Percentiles rank a stretch among this genome's conserved stretches.
Evolutionary conservation across 768 basidiomycete genomes (phyloP).

Genomic region (Naematelia encephala): DNA sequence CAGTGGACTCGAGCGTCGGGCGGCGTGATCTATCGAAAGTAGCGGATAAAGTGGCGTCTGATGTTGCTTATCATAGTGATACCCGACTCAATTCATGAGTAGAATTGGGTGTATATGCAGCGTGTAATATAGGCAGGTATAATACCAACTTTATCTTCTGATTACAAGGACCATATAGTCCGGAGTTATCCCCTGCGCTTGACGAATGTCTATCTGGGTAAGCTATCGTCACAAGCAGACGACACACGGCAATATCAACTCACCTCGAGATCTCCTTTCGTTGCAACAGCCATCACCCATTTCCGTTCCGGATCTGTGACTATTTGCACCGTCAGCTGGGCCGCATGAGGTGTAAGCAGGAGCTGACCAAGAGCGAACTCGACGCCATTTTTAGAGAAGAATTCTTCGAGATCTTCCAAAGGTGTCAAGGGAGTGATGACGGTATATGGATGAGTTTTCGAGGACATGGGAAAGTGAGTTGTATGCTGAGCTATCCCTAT

Average conservation of each 20-base stretch:
- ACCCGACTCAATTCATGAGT: too few species aligned
- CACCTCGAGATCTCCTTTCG: slow-evolving; percentile 47
- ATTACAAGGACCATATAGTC: too few species aligned
- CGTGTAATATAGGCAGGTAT: too few species aligned
- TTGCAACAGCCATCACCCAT: slow-evolving; percentile 50
- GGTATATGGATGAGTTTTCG: slow-evolving; percentile 41
- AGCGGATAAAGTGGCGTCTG: background rate
- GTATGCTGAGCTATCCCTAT: slow-evolving; percentile 38
- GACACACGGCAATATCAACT: slow-evolving; percentile 11
- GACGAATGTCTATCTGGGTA: background rate
- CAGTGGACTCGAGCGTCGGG: slow-evolving; percentile 23
- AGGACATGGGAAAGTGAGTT: slow-evolving; percentile 44
- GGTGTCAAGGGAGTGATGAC: slow-evolving; percentile 77
- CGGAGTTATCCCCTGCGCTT: background rate
- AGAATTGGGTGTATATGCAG: too few species aligned
- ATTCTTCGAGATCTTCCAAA: slow-evolving; percentile 74
- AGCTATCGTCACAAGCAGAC: background rate
- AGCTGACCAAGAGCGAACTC: slow-evolving; percentile 40
- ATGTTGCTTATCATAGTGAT: too few species aligned
- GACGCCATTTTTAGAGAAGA: slow-evolving; percentile 54
- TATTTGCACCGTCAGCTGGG: slow-evolving; percentile 42
- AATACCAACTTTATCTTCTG: too few species aligned
- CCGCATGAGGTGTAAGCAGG: background rate
- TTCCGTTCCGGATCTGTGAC: slow-evolving; percentile 66
- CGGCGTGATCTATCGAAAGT: slow-evolving; percentile 14